These are phyloP conservation scores for Pilobolus umbonatus DNA, from an alignment of 192 early-diverging fungal genomes.

Conservation along the genomic window DNA sequence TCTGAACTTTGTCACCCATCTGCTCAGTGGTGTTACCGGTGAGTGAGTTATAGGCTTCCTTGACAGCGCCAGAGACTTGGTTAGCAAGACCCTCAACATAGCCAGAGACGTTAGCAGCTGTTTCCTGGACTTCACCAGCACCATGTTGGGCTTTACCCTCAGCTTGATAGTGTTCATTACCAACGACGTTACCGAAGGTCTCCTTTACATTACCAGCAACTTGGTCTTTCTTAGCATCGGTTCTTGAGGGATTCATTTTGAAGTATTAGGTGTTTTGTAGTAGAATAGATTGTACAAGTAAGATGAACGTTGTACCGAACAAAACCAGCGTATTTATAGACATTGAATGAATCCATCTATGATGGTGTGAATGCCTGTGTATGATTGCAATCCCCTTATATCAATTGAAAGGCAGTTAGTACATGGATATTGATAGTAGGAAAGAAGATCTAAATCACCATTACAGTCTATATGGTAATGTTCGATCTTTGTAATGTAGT, in stretches of 20 bases:
- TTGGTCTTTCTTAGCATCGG: slow-evolving; percentile 25
- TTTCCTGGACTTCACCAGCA: slow-evolving; percentile 22
- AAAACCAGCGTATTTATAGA: no score
- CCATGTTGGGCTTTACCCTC: slow-evolving; percentile 31
- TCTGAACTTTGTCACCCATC: neutral
- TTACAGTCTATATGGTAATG: no score
- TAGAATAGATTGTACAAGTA: no score
- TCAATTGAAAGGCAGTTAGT: no score
- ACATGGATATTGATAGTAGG: no score
- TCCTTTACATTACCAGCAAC: slow-evolving; percentile 35
- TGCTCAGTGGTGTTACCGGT: slow-evolving; percentile 15
- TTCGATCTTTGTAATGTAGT: no score
- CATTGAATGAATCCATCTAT: no score
- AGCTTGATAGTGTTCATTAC: slow-evolving; percentile 27
- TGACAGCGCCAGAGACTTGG: slow-evolving; percentile 25
- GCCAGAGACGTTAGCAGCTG: slow-evolving; percentile 20
- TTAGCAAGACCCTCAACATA: slow-evolving; percentile 26
- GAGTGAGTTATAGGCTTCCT: slow-evolving; percentile 20
- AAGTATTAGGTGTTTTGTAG: neutral
- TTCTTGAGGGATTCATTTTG: slow-evolving; percentile 21
- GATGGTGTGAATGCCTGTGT: no score
- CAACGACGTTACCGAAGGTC: slow-evolving; percentile 34
- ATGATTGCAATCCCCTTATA: no score
- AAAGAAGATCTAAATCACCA: no score
- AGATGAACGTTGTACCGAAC: no score